Percentiles rank a stretch among this genome's conserved stretches.
phyloP scores from a whole-genome alignment of 78 protist species.

The Protostelium mycophagum region DNA sequence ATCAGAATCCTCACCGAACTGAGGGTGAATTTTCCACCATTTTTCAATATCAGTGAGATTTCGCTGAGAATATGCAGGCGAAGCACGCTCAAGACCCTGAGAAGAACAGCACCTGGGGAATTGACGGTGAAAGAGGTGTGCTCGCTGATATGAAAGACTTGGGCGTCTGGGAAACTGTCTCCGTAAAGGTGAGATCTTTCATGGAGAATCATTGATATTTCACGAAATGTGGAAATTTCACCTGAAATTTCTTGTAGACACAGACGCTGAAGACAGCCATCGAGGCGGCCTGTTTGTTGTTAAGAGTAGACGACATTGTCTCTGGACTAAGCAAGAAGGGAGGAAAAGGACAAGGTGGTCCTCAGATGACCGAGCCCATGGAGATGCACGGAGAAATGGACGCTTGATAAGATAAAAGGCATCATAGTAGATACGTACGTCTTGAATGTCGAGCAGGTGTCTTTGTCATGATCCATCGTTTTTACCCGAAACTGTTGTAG shows the following conservation, averaged over 20 bases:
- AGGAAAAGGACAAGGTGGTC: background rate
- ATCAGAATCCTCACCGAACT: slow-evolving; percentile 95
- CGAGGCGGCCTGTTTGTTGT: slow-evolving; percentile 93
- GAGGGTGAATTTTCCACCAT: slow-evolving; percentile 25
- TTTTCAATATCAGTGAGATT: background rate
- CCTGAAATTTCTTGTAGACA: no score
- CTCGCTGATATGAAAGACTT: slow-evolving; percentile 79
- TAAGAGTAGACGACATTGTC: slow-evolving; percentile 97
- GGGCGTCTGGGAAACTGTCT: slow-evolving; percentile 96
- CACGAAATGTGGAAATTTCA: no score
- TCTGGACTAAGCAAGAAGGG: slow-evolving; percentile 71
- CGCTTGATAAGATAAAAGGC: no score
- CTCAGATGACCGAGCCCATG: background rate
- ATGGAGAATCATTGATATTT: no score
- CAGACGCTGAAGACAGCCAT: slow-evolving; percentile 97
- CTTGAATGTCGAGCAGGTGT: no score
- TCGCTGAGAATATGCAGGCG: slow-evolving; percentile 49
- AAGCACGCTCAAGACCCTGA: slow-evolving; percentile 82
- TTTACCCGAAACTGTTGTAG: no score
- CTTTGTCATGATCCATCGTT: no score
- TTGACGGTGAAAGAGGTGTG: slow-evolving; percentile 91
- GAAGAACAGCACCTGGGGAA: slow-evolving; percentile 80
- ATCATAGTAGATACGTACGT: no score
- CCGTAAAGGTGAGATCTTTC: no score
- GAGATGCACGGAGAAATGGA: background rate